phyloP scores from a whole-genome alignment of 768 basidiomycete genomes.

The Russula lepida region DNA sequence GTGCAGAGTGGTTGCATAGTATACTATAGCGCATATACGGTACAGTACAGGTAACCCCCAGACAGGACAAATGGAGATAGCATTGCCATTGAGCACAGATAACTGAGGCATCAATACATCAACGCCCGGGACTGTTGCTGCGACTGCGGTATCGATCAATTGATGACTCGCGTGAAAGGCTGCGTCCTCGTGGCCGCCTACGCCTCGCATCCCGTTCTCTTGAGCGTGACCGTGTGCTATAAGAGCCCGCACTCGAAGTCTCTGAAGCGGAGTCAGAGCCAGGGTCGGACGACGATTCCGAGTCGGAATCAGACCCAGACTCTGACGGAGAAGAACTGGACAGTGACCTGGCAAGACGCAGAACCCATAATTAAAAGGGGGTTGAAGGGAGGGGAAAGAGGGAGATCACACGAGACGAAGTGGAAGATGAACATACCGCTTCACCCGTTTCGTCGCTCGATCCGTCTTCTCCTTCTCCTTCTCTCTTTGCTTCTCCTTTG shows the following conservation, averaged over 20 bases:
- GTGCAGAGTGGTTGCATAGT: neutral
- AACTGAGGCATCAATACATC: slow-evolving; percentile 4
- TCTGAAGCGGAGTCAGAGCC: slow-evolving; percentile 40
- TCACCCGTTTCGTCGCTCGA: slow-evolving; percentile 24
- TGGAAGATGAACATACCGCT: slow-evolving; percentile 27
- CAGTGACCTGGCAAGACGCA: slow-evolving; percentile 4
- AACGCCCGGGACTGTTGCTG: slow-evolving; percentile 1
- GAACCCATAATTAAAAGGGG: neutral
- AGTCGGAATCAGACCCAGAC: slow-evolving; percentile 8
- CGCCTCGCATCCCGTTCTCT: slow-evolving; percentile 35
- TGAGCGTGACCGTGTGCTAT: slow-evolving; percentile 30
- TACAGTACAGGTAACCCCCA: neutral
- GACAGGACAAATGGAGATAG: neutral
- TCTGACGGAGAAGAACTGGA: neutral
- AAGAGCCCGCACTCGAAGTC: slow-evolving; percentile 38
- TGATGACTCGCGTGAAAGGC: slow-evolving; percentile 20
- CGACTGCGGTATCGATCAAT: slow-evolving; percentile 1
- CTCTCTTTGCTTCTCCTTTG: slow-evolving; percentile 69
- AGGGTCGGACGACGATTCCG: slow-evolving; percentile 29
- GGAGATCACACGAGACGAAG: too few species aligned
- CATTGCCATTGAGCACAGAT: neutral
- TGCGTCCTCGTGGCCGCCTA: slow-evolving; percentile 28
- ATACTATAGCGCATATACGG: neutral
- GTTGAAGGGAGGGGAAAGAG: neutral
- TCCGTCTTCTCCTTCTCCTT: slow-evolving; percentile 36